phyloP scores from a whole-genome alignment of 2,329 filamentous ascomycete genomes.

The Juglanconis sp. region DNA sequence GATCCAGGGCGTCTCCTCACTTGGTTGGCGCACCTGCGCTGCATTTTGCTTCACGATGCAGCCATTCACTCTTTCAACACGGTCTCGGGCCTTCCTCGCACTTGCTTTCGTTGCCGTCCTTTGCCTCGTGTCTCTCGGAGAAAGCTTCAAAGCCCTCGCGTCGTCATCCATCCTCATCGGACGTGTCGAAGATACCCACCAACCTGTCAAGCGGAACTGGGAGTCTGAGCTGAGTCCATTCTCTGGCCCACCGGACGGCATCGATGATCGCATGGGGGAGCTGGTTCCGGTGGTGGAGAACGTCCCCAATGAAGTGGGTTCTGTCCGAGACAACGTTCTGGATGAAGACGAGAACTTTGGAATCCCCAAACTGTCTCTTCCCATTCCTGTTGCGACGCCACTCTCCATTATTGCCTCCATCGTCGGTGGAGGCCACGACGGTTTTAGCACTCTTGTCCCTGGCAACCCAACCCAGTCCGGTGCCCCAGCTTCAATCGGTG shows the following conservation, averaged over 20 bases:
- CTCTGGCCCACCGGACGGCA: background rate
- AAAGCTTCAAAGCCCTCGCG: constrained; percentile 7
- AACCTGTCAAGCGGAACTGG: constrained; percentile 8
- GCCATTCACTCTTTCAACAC: constrained; percentile 6
- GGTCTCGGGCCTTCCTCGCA: constrained; percentile 3
- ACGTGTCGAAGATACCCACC: background rate
- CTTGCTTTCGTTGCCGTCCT: constrained; percentile 5
- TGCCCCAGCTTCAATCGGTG: background rate
- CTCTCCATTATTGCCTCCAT: constrained; percentile 11
- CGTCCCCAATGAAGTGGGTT: background rate
- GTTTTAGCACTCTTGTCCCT: background rate
- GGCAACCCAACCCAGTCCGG: background rate
- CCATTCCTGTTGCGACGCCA: background rate
- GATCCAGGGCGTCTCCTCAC: background rate
- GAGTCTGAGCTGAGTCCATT: constrained; percentile 14
- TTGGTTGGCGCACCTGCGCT: background rate
- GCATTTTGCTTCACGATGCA: constrained; percentile 9
- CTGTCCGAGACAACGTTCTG: background rate
- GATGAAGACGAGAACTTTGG: background rate
- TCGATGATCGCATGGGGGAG: background rate
- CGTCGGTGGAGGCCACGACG: background rate
- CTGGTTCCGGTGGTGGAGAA: background rate
- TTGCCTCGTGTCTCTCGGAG: constrained; percentile 9
- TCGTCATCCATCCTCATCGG: background rate
- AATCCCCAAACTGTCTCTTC: background rate